Base-by-base conservation (phyloP, 257 asterid genomes). In the Linderniella brevidens region DNA sequence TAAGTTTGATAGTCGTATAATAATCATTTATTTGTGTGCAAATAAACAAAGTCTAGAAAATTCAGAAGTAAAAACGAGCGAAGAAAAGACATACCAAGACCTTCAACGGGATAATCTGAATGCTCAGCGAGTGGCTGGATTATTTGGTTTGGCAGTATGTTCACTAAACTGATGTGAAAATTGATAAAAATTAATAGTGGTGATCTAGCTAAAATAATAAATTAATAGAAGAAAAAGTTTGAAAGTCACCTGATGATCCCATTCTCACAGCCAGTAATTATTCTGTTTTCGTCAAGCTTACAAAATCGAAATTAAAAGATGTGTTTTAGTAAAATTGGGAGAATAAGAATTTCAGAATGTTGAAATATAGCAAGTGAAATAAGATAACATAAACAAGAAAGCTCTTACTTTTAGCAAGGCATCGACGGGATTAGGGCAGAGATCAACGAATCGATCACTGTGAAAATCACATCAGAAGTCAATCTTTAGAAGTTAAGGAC, bases 61-160 rank as follows among this genome's bases (percentile, higher is more conserved):
- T 4, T 49, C 36, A 14, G 15, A 25, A 25, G 12, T 11, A n/a
- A 25, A 25, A 10, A 16, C 50, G n/a, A 13, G 57, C 29, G 17
- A 29, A 50, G 11, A 53, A 18, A 54, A 61, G 48, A 44, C 72
- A 43, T 77, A 88, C 95, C 98, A 46, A 88, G 94, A 65, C 92
- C 82, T 52, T 88, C 98, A 51, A 88, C 76, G 8, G 95, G 80
- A 61, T 61, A 65, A 50, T 84, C 82, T 11, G 98, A 88, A 63
- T 88, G 95, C 74, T 78, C 94, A 0, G 86, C 94, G 52, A 88
- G 72, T 59, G 95, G 95, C 67, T 88, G 95, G 50, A 88, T 80
- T 57, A 84, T 67, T 77, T 77, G 74, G 79, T 84, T 88, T 20
- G 98, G 95, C 46, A 88, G 66, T 68, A 80, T 74, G 58, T 90